phyloP scores from a whole-genome alignment of 805 yeast species.

The Candida golubevii region DNA sequence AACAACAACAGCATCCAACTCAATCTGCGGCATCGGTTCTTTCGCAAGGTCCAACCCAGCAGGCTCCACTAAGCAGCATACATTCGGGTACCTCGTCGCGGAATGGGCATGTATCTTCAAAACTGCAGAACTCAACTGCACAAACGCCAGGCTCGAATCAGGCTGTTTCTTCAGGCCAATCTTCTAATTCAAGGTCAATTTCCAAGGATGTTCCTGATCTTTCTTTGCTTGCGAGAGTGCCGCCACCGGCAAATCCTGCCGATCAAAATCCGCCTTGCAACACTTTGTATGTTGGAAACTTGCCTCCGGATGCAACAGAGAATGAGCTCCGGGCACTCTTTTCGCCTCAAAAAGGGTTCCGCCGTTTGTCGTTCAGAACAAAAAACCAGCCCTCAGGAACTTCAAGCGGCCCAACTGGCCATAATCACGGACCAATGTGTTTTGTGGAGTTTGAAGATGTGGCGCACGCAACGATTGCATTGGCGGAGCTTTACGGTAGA shows the following conservation, averaged over 20 bases:
- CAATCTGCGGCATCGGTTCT: constrained; percentile 16
- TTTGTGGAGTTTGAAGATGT: constrained; percentile 98
- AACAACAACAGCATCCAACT: constrained; percentile 4
- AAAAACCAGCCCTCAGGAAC: constrained; percentile 39
- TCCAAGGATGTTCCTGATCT: constrained; percentile 54
- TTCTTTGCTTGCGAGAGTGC: constrained; percentile 71
- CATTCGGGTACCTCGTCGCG: constrained; percentile 5
- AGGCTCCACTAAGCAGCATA: constrained; percentile 8
- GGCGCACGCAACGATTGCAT: constrained; percentile 85
- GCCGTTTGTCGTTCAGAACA: constrained; percentile 86
- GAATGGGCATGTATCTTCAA: constrained; percentile 7
- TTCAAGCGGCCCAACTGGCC: constrained; percentile 21
- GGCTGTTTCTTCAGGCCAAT: constrained; percentile 8
- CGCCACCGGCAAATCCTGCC: constrained; percentile 95
- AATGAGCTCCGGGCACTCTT: constrained; percentile 84
- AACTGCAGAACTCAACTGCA: not conserved
- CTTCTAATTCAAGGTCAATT: constrained; percentile 12
- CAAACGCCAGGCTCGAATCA: constrained; percentile 6
- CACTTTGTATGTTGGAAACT: constrained; percentile 92
- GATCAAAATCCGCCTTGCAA: constrained; percentile 99
- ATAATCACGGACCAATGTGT: constrained; percentile 95
- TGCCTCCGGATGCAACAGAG: constrained; percentile 96
- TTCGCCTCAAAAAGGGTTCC: constrained; percentile 86
- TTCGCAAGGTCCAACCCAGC: constrained; percentile 16
- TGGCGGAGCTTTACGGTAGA: constrained; percentile 90